Conservation (phyloP, 164 flowering plant genomes). For the Magnolia changhungtana region DNA sequence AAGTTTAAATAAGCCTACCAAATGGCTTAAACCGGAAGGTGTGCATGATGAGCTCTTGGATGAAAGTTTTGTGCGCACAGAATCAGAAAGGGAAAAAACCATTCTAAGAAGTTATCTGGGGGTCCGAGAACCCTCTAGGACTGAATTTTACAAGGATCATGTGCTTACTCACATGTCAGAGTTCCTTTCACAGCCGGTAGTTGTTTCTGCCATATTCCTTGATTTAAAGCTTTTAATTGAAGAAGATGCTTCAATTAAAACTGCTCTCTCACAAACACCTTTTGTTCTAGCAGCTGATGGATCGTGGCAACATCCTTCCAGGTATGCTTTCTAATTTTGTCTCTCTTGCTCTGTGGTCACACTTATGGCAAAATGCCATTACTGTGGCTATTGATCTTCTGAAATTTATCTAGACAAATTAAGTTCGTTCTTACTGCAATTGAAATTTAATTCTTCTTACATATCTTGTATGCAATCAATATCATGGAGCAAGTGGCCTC, state of each 20-base stretch:
- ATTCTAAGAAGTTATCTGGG: conserved; percentile 56
- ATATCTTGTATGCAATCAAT: neutral
- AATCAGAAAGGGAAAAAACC: conserved; percentile 66
- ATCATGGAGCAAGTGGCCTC: neutral
- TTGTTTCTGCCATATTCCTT: conserved; percentile 53
- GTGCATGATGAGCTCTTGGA: conserved; percentile 65
- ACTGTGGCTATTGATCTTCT: neutral
- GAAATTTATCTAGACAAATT: neutral
- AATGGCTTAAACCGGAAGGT: conserved; percentile 77
- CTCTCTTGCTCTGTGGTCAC: neutral
- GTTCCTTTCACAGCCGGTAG: conserved; percentile 48
- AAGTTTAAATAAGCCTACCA: conserved; percentile 49
- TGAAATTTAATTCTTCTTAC: neutral
- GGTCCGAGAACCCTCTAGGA: conserved; percentile 60
- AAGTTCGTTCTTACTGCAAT: neutral
- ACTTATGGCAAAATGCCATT: neutral
- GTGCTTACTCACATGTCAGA: conserved; percentile 73
- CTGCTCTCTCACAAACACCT: conserved; percentile 46
- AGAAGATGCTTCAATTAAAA: conserved; percentile 56
- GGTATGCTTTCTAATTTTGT: conserved; percentile 32
- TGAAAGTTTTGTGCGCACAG: conserved; percentile 73
- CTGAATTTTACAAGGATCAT: conserved; percentile 68
- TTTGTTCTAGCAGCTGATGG: conserved; percentile 80
- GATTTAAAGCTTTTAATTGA: conserved; percentile 61
- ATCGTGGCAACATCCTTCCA: conserved; percentile 74